These are phyloP conservation scores for Trifolium subterraneum DNA, from an alignment of 306 rosid species.

Conservation along the genomic window DNA sequence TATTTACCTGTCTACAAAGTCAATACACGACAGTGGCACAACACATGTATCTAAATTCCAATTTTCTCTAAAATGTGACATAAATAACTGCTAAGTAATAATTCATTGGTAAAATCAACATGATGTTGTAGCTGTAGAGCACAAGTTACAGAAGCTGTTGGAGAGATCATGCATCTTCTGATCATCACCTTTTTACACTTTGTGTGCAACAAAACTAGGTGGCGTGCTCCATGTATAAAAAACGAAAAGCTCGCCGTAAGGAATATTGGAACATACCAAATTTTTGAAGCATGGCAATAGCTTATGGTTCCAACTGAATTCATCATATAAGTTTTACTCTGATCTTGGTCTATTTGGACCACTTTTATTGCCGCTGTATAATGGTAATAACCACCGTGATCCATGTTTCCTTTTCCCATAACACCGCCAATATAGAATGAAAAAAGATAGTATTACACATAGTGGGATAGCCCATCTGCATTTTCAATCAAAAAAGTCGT, in stretches of 20 bases:
- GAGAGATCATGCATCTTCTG: slow-evolving; percentile 25
- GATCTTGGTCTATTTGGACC: slow-evolving; percentile 73
- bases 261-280: slow-evolving; percentile 22
- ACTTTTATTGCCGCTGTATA: slow-evolving; percentile 61
- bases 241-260: slow-evolving; percentile 49
- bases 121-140: slow-evolving; percentile 29
- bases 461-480: slow-evolving; percentile 98
- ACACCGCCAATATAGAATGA: slow-evolving; percentile 91
- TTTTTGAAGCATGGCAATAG: slow-evolving; percentile 6
- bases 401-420: slow-evolving; percentile 73
- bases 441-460: slow-evolving; percentile 50
- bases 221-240: slow-evolving; percentile 37
- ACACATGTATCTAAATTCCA: slow-evolving; percentile 30
- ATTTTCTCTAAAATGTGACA: slow-evolving; percentile 34
- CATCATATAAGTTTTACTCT: slow-evolving; percentile 51
- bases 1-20: slow-evolving; percentile 34
- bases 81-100: slow-evolving; percentile 28
- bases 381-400: slow-evolving; percentile 74
- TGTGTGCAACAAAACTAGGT: slow-evolving; percentile 32
- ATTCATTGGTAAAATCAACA: slow-evolving; percentile 29
- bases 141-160: slow-evolving; percentile 33
- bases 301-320: slow-evolving; percentile 18
- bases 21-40: slow-evolving; percentile 33
- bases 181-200: slow-evolving; percentile 34
- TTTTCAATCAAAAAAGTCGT: slow-evolving; percentile 13